These are phyloP conservation scores for Lumnitzera racemosa DNA, from an alignment of 345 rosid species.

Conservation along the genomic window DNA sequence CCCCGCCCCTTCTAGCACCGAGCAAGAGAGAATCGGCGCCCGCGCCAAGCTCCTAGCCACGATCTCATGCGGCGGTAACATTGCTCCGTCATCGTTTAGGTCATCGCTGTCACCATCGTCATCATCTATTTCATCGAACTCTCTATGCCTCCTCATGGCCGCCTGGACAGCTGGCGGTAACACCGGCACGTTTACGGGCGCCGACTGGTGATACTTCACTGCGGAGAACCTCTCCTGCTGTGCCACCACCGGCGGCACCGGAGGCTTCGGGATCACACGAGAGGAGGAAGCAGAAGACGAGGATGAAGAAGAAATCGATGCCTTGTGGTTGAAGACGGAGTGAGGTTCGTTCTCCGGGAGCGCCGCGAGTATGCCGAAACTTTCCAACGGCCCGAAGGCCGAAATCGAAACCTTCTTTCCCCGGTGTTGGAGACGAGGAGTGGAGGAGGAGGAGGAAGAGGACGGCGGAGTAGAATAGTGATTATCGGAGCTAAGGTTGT, in stretches of 20 bases:
- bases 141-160: conserved; percentile 15
- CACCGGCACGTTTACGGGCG: conserved; percentile 29
- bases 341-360: conserved; percentile 16
- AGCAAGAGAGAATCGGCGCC: conserved; percentile 21
- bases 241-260: conserved; percentile 11
- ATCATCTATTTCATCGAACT: conserved; percentile 15
- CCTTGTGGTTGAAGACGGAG: conserved; percentile 22
- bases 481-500: too few species aligned
- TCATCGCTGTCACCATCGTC: conserved; percentile 6
- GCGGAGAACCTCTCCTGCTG: conserved; percentile 13
- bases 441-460: conserved; percentile 7
- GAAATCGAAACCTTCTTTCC: background rate
- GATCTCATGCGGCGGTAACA: conserved; percentile 40
- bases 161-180: conserved; percentile 1
- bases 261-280: conserved; percentile 21
- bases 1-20: conserved; percentile 37
- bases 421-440: conserved; percentile 12
- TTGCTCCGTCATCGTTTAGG: conserved; percentile 15
- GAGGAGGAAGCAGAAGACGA: conserved; percentile 18
- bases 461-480: background rate
- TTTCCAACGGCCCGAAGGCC: conserved; percentile 8
- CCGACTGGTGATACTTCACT: conserved; percentile 24
- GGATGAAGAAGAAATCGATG: conserved; percentile 10
- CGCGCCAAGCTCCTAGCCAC: conserved; percentile 26
- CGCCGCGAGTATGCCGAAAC: conserved; percentile 30